Evolutionary conservation across 164 flowering plant genomes (phyloP).

Genomic region (Houttuynia cordata): DNA sequence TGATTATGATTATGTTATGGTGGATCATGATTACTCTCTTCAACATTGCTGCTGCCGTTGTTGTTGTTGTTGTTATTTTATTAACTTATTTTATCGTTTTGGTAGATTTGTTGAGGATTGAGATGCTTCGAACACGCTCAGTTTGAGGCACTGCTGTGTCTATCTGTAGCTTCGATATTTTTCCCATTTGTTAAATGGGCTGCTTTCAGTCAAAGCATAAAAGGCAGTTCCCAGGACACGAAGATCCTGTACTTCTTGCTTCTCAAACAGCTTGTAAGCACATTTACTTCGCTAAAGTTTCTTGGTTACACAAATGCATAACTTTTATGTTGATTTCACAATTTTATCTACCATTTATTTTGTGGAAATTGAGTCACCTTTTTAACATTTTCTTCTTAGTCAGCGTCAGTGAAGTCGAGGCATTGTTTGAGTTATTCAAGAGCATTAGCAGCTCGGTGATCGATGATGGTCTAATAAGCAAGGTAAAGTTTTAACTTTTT

Average conservation of each 20-base stretch:
- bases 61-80: background rate
- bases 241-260: slow-evolving; percentile 73
- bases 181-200: slow-evolving; percentile 47
- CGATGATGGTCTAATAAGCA: slow-evolving; percentile 64
- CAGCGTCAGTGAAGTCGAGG: slow-evolving; percentile 67
- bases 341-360: background rate
- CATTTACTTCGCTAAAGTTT: background rate
- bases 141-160: background rate
- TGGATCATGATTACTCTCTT: too few relatives aligned
- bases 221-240: slow-evolving; percentile 59
- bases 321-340: background rate
- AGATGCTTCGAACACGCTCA: background rate
- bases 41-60: too few relatives aligned
- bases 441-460: slow-evolving; percentile 56
- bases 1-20: too few relatives aligned
- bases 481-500: slow-evolving; percentile 20
- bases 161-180: too few relatives aligned
- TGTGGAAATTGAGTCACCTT: background rate
- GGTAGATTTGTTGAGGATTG: background rate
- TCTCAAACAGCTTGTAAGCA: slow-evolving; percentile 92
- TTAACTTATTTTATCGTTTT: too few relatives aligned
- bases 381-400: slow-evolving; percentile 21
- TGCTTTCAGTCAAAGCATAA: slow-evolving; percentile 54
- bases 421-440: slow-evolving; percentile 57
- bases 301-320: background rate